phyloP scores from a whole-genome alignment of 805 yeast genomes.

The Kodamaea jinghongensis region DNA sequence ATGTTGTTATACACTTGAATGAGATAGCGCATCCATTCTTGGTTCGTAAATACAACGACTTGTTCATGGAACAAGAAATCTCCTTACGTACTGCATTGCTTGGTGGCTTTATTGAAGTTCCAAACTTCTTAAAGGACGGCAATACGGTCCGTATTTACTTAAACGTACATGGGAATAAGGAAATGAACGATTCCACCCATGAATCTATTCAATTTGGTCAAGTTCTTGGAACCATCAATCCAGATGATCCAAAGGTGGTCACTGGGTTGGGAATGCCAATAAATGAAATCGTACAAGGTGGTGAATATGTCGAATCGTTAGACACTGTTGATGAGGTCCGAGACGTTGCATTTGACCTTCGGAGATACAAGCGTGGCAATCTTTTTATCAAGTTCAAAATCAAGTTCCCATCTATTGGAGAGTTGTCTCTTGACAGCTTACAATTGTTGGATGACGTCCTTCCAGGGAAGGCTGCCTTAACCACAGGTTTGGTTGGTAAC shows the following conservation, averaged over 20 bases:
- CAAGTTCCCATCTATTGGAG: constrained; percentile 28
- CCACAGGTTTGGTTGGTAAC: no score
- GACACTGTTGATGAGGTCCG: constrained; percentile 13
- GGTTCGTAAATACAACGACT: constrained; percentile 43
- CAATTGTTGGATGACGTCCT: constrained; percentile 18
- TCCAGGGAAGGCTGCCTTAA: constrained; percentile 11
- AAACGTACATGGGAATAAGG: constrained; percentile 34
- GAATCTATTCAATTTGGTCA: constrained; percentile 31
- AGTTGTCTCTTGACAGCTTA: constrained; percentile 25
- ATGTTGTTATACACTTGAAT: constrained; percentile 55
- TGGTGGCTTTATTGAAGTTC: constrained; percentile 49
- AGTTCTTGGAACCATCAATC: constrained; percentile 53
- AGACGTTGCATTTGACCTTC: constrained; percentile 20
- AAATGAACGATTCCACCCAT: constrained; percentile 13
- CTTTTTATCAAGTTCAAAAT: constrained; percentile 40
- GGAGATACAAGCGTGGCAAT: constrained; percentile 29
- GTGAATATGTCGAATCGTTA: constrained; percentile 24
- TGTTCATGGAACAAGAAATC: constrained; percentile 43
- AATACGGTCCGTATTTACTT: constrained; percentile 28
- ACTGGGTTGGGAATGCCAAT: constrained; percentile 65
- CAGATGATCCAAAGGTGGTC: constrained; percentile 47
- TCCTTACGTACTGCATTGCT: constrained; percentile 53
- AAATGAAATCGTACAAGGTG: constrained; percentile 20
- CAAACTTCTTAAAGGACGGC: constrained; percentile 32
- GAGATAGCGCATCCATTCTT: constrained; percentile 38